A percentile compares a stretch with the other conserved stretches of the same genome.
These are phyloP conservation scores for Collybiopsis confluens DNA, from an alignment of 768 basidiomycete genomes.

Conservation along the genomic window DNA sequence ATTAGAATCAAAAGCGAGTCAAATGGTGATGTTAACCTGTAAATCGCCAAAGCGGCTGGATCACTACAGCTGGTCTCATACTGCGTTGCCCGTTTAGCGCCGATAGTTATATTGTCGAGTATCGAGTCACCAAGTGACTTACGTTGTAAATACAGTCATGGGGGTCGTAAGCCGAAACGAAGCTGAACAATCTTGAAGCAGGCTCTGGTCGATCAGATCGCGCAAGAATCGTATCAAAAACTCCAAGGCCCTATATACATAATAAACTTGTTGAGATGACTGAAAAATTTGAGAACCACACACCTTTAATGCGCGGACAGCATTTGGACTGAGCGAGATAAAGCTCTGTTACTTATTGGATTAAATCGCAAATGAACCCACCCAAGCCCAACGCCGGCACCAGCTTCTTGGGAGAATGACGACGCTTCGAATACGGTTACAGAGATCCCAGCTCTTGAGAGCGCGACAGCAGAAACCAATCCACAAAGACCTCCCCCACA, in stretches of 20 bases:
- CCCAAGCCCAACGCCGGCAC: slow-evolving; percentile 54
- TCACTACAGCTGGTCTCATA: slow-evolving; percentile 18
- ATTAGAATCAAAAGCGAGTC: neutral
- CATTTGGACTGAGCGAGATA: slow-evolving; percentile 41
- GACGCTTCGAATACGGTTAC: slow-evolving; percentile 53
- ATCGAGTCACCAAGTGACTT: slow-evolving; percentile 9
- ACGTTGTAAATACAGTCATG: slow-evolving; percentile 46
- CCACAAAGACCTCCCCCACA: slow-evolving; percentile 56
- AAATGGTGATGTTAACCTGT: slow-evolving; percentile 27
- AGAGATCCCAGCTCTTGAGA: slow-evolving; percentile 36
- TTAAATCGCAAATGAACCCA: slow-evolving; percentile 3
- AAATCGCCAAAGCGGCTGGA: slow-evolving; percentile 40
- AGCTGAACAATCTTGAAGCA: slow-evolving; percentile 29
- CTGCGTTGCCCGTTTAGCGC: neutral
- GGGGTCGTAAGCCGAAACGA: slow-evolving; percentile 35
- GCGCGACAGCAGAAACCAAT: slow-evolving; percentile 41
- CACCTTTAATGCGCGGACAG: slow-evolving; percentile 33
- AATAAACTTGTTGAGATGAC: neutral
- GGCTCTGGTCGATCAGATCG: slow-evolving; percentile 30
- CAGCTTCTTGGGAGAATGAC: slow-evolving; percentile 40
- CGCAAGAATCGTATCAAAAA: slow-evolving; percentile 38
- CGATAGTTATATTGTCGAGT: neutral
- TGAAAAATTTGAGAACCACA: neutral
- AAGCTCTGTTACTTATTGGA: neutral
- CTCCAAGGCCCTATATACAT: slow-evolving; percentile 32